Base-by-base conservation (phyloP, 768 basidiomycete species). In the Leccinum arenicola region DNA sequence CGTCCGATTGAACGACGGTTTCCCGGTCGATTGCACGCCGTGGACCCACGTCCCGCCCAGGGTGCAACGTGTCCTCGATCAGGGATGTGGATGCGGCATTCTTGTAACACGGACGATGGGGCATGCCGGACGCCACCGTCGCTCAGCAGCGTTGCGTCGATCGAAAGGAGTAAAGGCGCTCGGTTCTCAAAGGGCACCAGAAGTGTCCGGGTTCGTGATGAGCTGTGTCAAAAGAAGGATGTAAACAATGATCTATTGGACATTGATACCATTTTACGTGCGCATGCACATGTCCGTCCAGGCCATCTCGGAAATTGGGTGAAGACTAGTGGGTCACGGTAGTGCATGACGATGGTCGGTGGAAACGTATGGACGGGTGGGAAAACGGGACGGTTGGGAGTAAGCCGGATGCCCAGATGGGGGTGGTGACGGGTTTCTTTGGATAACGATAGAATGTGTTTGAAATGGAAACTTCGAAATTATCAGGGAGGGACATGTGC, bases 241-340 rank as follows among this genome's bases (percentile, higher is more conserved):
- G 33, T 45, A 54, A 45, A 14, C 50, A 27, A 50, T 50, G 48
- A 14, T 6, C 36, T 49, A 9, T 61, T 50, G 6, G 55, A 57
- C 4, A 53, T 55, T 36, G 23, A 40, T 62, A 11, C 50, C 53
- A 47, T 25, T 55, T 49, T 57, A 58, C n/a, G 31, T 61, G 52
- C 33, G 54, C 3, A 43, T 59, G 48, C 54, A 58, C n/a, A 53
- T 62, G 40, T 59, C 57, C 27, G 23, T 65, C 35, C 52, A 19
- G 10, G 33, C 5, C 49, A 52, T 33, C 49, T 60, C 58, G 68
- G 64, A 66, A 60, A 68, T 68, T 64, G 68, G 36, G 35, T 21
- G 33, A 51, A 52, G 48, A 15, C 51, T 35, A 58, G 52, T 15
- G 55, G 62, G 36, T 25, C 23, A 25, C 23, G 23, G 23, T 49